Evolutionary conservation across 306 rosid species (phyloP).

Genomic region (Datisca glomerata): DNA sequence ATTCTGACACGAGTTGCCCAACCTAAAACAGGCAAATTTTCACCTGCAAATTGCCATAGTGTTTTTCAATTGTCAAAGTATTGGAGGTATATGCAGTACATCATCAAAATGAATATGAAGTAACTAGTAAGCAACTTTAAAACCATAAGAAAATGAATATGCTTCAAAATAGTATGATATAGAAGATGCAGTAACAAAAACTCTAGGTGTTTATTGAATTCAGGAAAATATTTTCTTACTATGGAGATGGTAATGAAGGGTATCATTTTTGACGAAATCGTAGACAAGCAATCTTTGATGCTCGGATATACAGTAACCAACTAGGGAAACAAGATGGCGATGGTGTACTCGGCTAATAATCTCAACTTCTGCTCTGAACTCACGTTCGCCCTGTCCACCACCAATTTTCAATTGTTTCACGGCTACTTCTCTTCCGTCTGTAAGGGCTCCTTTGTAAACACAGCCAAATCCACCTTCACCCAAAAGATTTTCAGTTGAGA

Average conservation of each 20-base stretch:
- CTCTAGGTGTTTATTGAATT: neutral
- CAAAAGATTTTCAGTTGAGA: slow-evolving; percentile 51
- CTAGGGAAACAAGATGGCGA: slow-evolving; percentile 94
- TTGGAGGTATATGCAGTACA: neutral
- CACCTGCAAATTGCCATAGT: slow-evolving; percentile 25
- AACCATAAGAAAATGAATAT: too few species aligned
- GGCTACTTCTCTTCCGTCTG: slow-evolving; percentile 85
- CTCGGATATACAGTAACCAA: slow-evolving; percentile 86
- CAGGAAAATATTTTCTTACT: slow-evolving; percentile 36
- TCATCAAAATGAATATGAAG: too few species aligned
- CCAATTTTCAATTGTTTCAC: slow-evolving; percentile 91
- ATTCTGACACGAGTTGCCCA: slow-evolving; percentile 83
- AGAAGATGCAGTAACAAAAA: too few species aligned
- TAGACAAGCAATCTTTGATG: slow-evolving; percentile 90
- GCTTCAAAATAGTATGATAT: too few species aligned
- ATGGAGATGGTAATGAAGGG: slow-evolving; percentile 88
- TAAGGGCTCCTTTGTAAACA: slow-evolving; percentile 76
- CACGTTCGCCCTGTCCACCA: slow-evolving; percentile 96
- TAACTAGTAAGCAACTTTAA: too few species aligned
- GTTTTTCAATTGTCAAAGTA: neutral
- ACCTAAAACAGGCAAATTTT: slow-evolving; percentile 44
- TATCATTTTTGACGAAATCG: slow-evolving; percentile 67
- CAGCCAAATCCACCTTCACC: slow-evolving; percentile 99
- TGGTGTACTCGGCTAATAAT: slow-evolving; percentile 93
- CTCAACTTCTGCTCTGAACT: slow-evolving; percentile 97